A percentile compares a stretch with the other conserved stretches of the same genome.
These are phyloP conservation scores for Glaciozyma martinii DNA, from an alignment of 768 basidiomycete species.

Conservation along the genomic window DNA sequence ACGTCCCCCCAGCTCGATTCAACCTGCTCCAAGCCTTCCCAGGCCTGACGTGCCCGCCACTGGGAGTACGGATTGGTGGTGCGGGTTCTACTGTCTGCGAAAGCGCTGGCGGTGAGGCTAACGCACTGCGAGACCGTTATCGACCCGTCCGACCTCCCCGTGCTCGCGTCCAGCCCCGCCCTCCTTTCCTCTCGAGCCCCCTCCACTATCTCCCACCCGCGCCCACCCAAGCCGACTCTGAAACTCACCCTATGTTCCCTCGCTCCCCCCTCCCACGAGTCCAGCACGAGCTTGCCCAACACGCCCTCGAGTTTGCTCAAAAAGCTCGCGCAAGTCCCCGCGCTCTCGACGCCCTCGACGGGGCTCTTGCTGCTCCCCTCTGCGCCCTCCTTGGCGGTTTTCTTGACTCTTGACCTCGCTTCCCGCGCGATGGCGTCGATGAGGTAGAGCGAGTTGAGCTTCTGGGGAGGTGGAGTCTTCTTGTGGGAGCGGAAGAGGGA, in stretches of 20 bases:
- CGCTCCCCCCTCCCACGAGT: conserved; percentile 60
- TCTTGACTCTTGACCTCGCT: conserved; percentile 58
- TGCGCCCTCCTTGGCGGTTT: conserved; percentile 49
- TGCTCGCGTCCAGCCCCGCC: neutral
- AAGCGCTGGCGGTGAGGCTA: too few species aligned
- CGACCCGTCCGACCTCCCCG: neutral
- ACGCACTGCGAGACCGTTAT: too few species aligned
- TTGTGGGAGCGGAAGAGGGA: conserved; percentile 83
- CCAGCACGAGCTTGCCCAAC: conserved; percentile 77
- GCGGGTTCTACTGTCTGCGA: too few species aligned
- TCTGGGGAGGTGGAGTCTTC: conserved; percentile 55
- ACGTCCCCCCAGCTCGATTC: too few species aligned
- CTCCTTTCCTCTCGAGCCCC: neutral
- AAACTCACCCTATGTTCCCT: conserved; percentile 77
- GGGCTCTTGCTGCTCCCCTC: conserved; percentile 8
- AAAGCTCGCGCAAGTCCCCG: conserved; percentile 57
- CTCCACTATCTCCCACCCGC: neutral
- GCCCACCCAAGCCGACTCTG: neutral
- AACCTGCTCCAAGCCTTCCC: too few species aligned
- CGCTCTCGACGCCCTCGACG: conserved; percentile 2
- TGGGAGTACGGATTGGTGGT: too few species aligned
- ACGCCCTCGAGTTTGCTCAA: conserved; percentile 82
- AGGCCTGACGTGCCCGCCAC: too few species aligned
- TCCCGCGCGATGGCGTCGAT: conserved; percentile 88
- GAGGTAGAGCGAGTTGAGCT: conserved; percentile 81